Evolutionary conservation across 495 filamentous ascomycete genomes (phyloP).

Genomic region (Lichenothelia convexa): DNA sequence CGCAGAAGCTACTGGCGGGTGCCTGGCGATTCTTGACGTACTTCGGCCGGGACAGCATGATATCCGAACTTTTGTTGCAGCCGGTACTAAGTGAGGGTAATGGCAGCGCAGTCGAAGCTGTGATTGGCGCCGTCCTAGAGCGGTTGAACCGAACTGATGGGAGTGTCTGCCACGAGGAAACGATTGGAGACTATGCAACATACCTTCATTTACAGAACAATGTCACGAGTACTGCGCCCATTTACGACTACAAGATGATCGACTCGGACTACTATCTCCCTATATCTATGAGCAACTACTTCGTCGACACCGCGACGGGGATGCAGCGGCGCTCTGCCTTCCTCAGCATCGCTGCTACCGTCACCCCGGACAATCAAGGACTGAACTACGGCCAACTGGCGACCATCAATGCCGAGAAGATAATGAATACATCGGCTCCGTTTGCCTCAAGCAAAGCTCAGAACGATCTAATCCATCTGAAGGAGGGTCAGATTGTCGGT

Average conservation of each 20-base stretch:
- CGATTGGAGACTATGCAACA: conserved; percentile 47
- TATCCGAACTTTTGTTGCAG: conserved; percentile 36
- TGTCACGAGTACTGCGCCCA: conserved; percentile 31
- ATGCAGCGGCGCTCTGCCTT: conserved; percentile 25
- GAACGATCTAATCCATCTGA: conserved; percentile 39
- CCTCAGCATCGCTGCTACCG: conserved; percentile 28
- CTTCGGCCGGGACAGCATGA: conserved; percentile 47
- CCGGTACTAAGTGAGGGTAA: conserved; percentile 38
- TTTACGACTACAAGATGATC: conserved; percentile 45
- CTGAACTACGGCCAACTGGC: conserved; percentile 34
- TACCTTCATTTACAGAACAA: conserved; percentile 36
- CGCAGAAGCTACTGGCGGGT: conserved; percentile 40
- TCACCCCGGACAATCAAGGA: conserved; percentile 30
- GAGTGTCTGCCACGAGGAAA: conserved; percentile 44
- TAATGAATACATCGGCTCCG: conserved; percentile 35
- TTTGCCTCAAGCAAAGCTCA: conserved; percentile 31
- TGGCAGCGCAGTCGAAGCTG: conserved; percentile 39
- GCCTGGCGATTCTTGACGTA: conserved; percentile 53
- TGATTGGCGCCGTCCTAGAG: conserved; percentile 40
- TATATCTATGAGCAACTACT: conserved; percentile 38
- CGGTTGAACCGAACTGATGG: conserved; percentile 40
- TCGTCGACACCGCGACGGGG: conserved; percentile 30
- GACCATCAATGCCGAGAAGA: conserved; percentile 33
- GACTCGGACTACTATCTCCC: conserved; percentile 47
- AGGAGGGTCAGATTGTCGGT: conserved; percentile 36